These are phyloP conservation scores for Pseudogymnoascus verrucosus DNA, from an alignment of 2,329 filamentous ascomycete genomes.

Conservation along the genomic window DNA sequence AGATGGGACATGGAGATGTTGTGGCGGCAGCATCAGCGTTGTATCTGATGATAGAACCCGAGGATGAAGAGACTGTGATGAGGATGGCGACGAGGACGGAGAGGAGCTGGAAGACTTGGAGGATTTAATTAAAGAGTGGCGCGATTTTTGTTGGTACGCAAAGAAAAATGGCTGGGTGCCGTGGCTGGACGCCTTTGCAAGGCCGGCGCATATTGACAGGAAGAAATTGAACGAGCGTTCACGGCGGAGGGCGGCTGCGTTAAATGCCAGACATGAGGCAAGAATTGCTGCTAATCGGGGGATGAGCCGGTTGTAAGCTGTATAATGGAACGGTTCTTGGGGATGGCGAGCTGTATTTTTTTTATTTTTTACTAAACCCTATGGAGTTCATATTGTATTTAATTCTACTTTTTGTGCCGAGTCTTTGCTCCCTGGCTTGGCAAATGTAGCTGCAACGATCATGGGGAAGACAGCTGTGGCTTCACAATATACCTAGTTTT, in stretches of 20 bases:
- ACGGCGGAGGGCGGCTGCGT: background rate
- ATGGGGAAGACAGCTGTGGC: slow-evolving; percentile 58
- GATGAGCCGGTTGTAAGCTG: background rate
- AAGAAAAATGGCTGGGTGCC: background rate
- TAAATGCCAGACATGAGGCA: background rate
- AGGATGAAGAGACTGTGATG: background rate
- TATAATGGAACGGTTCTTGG: background rate
- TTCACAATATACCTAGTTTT: slow-evolving; percentile 50
- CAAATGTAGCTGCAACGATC: slow-evolving; percentile 60
- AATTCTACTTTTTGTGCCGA: slow-evolving; percentile 1
- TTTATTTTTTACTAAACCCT: background rate
- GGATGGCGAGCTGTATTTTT: background rate
- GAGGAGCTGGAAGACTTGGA: background rate
- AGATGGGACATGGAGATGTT: background rate
- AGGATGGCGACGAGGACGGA: background rate
- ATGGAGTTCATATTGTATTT: slow-evolving; percentile 6
- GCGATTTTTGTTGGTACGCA: background rate
- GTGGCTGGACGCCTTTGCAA: background rate
- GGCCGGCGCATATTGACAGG: background rate
- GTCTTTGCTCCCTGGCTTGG: slow-evolving; percentile 32
- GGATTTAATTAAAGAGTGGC: background rate
- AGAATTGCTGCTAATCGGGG: background rate
- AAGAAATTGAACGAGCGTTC: background rate
- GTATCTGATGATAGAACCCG: background rate
- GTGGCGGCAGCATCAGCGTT: background rate